Percentiles rank a stretch among this genome's conserved stretches.
Evolutionary conservation across 257 asterid species (phyloP).

Genomic region (Lantana camara): DNA sequence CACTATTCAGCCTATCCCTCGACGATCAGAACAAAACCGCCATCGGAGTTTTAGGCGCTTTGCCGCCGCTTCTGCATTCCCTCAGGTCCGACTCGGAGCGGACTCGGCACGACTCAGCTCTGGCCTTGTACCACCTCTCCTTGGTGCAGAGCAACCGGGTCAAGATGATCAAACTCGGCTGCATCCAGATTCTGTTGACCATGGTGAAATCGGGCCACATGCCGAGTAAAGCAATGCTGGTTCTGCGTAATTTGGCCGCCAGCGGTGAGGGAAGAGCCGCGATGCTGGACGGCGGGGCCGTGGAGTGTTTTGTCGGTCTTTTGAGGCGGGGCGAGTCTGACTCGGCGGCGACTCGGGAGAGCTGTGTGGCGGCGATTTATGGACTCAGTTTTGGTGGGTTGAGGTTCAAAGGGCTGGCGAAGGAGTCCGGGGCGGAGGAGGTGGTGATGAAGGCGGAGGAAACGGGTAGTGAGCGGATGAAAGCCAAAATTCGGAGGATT

Average conservation of each 20-base stretch:
- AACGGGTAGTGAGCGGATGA: conserved; percentile 34
- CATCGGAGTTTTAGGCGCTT: conserved; percentile 76
- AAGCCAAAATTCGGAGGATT: conserved; percentile 48
- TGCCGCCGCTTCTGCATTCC: conserved; percentile 65
- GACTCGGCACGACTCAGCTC: conserved; percentile 62
- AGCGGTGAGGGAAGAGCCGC: conserved; percentile 65
- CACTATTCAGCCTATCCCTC: conserved; percentile 65
- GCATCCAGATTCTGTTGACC: conserved; percentile 45
- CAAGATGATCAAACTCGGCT: conserved; percentile 64
- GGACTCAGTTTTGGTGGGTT: conserved; percentile 69
- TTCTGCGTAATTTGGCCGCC: conserved; percentile 57
- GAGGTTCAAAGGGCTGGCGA: conserved; percentile 69
- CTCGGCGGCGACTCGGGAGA: conserved; percentile 42
- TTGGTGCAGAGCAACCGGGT: conserved; percentile 66
- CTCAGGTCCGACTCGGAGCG: conserved; percentile 68
- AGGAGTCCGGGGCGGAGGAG: conserved; percentile 63
- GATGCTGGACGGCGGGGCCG: conserved; percentile 51
- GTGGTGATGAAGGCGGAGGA: conserved; percentile 44
- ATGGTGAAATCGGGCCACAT: conserved; percentile 62
- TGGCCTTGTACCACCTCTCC: conserved; percentile 71
- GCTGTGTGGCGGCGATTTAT: conserved; percentile 49
- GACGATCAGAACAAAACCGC: conserved; percentile 78
- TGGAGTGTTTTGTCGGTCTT: conserved; percentile 49
- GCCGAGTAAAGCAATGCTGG: conserved; percentile 47
- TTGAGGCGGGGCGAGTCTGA: conserved; percentile 39